A percentile compares a stretch with the other conserved stretches of the same genome.
phyloP scores from a whole-genome alignment of 2,329 filamentous ascomycete genomes.

The Hirsutella minnesotensis region DNA sequence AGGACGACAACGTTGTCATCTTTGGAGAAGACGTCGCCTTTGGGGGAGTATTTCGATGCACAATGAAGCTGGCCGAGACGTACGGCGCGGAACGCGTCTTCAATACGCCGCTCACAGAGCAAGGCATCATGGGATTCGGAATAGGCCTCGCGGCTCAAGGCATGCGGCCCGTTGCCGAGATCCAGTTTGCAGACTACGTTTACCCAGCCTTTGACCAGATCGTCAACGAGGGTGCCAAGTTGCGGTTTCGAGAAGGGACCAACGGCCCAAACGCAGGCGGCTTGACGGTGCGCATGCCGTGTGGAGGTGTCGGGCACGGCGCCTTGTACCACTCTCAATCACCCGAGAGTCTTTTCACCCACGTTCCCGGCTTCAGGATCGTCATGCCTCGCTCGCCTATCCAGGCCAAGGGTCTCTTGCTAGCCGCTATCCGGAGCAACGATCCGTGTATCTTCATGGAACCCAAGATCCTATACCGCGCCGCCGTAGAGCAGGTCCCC shows the following conservation, averaged over 20 bases:
- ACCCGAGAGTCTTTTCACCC: conserved; percentile 78
- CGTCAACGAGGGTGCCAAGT: conserved; percentile 86
- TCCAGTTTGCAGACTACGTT: conserved; percentile 92
- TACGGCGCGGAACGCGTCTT: conserved; percentile 86
- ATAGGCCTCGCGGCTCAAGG: conserved; percentile 85
- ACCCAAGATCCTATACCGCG: conserved; percentile 84
- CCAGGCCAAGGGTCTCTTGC: conserved; percentile 78
- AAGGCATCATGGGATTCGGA: conserved; percentile 88
- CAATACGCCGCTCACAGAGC: conserved; percentile 89
- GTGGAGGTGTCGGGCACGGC: conserved; percentile 80
- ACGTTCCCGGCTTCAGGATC: conserved; percentile 75
- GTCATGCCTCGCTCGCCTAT: conserved; percentile 76
- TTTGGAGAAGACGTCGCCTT: conserved; percentile 98
- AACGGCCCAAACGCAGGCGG: conserved; percentile 56
- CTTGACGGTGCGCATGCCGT: conserved; percentile 81
- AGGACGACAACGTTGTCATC: conserved; percentile 76
- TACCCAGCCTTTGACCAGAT: conserved; percentile 90
- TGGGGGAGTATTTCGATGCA: conserved; percentile 90
- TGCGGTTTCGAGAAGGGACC: conserved; percentile 60
- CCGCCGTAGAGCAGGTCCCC: conserved; percentile 84
- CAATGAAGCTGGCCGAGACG: conserved; percentile 77
- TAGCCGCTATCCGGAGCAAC: conserved; percentile 65
- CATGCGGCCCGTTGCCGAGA: conserved; percentile 86
- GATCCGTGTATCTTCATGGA: conserved; percentile 92
- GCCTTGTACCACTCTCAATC: conserved; percentile 82